These are phyloP conservation scores for Thelonectria rubi DNA, from an alignment of 2,329 filamentous ascomycete species.

Conservation along the genomic window DNA sequence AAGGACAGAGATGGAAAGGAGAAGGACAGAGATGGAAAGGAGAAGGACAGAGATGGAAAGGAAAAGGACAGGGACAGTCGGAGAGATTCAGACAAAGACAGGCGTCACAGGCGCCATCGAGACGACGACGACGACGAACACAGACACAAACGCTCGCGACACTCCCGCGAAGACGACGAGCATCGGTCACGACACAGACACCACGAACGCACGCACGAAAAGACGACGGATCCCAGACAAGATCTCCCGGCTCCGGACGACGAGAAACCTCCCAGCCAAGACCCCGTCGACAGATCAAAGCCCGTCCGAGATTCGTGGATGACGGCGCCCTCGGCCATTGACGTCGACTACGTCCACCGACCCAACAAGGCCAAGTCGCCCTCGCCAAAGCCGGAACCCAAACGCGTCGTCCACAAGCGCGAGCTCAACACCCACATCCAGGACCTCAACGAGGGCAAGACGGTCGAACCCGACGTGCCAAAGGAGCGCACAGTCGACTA, in stretches of 20 bases:
- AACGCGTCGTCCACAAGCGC: constrained; percentile 77
- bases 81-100: constrained; percentile 42
- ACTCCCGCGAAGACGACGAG: constrained; percentile 59
- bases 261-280: constrained; percentile 49
- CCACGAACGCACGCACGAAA: constrained; percentile 46
- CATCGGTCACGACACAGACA: constrained; percentile 52
- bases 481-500: constrained; percentile 73
- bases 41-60: constrained; percentile 5
- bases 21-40: constrained; percentile 25
- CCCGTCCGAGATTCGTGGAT: constrained; percentile 89
- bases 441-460: constrained; percentile 64
- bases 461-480: constrained; percentile 46
- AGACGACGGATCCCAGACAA: constrained; percentile 58
- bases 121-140: constrained; percentile 59
- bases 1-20: constrained; percentile 42
- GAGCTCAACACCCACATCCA: constrained; percentile 79
- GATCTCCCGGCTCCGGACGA: constrained; percentile 63
- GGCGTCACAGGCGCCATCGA: constrained; percentile 46
- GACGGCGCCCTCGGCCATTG: constrained; percentile 83
- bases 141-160: constrained; percentile 68
- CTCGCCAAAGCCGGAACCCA: constrained; percentile 65
- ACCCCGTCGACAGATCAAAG: constrained; percentile 39
- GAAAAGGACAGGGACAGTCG: constrained; percentile 10
- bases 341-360: constrained; percentile 83
- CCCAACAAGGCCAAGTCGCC: constrained; percentile 61